Base-by-base conservation (phyloP, 2,329 filamentous ascomycete genomes). In the Epichloe typhina region DNA sequence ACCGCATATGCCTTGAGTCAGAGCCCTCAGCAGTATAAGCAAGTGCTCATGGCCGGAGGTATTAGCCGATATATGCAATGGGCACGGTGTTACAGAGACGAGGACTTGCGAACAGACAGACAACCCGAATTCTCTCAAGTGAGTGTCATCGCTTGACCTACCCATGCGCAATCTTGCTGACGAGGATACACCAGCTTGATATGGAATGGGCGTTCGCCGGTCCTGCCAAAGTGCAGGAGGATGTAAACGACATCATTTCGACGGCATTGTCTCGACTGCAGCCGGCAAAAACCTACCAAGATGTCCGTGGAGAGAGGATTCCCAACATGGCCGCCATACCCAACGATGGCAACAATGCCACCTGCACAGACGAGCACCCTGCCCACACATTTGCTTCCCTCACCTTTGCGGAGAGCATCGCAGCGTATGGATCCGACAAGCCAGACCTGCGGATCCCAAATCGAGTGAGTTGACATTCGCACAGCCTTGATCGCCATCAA, bases 1-100 rank as follows among this genome's bases (percentile, higher is more conserved):
- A 71, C 82, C 53, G 89, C 88, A 3, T 98, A 97, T 66, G 93
- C 93, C 8, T 72, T 98, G 19, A 90, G 90, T 0, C 94, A 98
- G 65, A 97, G 91, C 57, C 93, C 93, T 0, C 93, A 98, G 65
- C 93, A 98, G 66, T 98, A 97, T 64, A 98, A 98, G 69, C 93
- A 98, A 69, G 87, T 96, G 2, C 76, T 98, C 41, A 97, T 98
- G 89, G 87, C 89, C 0, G 86, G 86, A 54, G 91, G 91, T 0
- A 77, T 96, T 11, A 70, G 75, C 1, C 80, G 77, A 40, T 98
- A 98, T 64, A 94, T 84, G 66, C 93, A 98, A 61, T 88, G 96
- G 69, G 94, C 93, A 2, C 84, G 82, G 56, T 98, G 93, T 63
- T 98, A 96, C 67, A 83, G 93, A 13, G 94, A 98, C 61, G 93